Base-by-base conservation (phyloP, 306 rosid genomes). In the Lagenaria siceraria region DNA sequence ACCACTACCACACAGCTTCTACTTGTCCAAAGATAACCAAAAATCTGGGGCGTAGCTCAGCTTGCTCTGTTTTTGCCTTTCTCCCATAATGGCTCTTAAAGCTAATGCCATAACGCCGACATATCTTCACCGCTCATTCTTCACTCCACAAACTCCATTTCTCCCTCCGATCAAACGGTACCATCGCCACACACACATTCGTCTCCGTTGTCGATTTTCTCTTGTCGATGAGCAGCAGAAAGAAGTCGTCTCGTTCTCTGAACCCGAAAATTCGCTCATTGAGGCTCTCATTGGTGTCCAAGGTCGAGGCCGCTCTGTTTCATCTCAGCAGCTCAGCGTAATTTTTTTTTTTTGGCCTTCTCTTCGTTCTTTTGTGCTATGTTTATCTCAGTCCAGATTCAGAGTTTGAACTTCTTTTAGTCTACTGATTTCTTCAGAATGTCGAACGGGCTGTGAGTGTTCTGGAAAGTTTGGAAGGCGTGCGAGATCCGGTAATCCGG, bases 261-360 rank as follows among this genome's bases (percentile, higher is more conserved):
- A 83, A 71, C 76, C 91, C 15, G 98, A 93, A 76, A 84, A 78
- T 42, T 80, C 96, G 11, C 98, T 93, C 77, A 80, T 93, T 49
- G 85, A 91, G 58, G 90, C 96, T 1, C 92, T 93, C 69, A 61
- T 93, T 27, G 98, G 98, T 38, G 86, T 85, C 78, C 94, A 88
- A 84, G 98, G 98, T 79, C 91, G 96, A n/a, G 98, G 98, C 31
- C 97, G 96, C 58, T 86, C 96, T 65, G 89, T 96, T 78, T 88
- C 98, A 72, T 85, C 94, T 33, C 87, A 90, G 17, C 98, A 91
- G 69, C 94, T 94, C 81, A 77, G 33, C 29, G 97, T 94, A 58
- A 46, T 19, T 2, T 7, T 53, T 53, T 1, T 17, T 8, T 42
- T 14, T 19, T 22, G 5, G 27, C 74, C 27, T n/a, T n/a, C 82